phyloP scores from a whole-genome alignment of 352 stramenopile species.

The Phytophthora sp. region DNA sequence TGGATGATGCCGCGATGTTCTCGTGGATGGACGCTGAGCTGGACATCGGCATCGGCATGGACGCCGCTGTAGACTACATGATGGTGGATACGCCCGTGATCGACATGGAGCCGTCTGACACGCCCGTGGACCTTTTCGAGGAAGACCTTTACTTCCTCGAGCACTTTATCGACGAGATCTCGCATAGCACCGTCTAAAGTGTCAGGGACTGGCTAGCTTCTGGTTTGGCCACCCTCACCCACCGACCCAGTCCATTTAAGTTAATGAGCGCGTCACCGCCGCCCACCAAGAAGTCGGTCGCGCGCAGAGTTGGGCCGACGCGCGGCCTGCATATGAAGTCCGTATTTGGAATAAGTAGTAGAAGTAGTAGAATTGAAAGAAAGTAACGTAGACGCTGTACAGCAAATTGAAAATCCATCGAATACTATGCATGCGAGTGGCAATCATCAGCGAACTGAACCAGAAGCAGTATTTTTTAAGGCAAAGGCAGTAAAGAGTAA shows the following conservation, averaged over 20 bases:
- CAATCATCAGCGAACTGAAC: neutral
- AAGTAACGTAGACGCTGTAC: conserved; percentile 39
- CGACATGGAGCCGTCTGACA: conserved; percentile 77
- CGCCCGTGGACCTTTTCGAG: conserved; percentile 77
- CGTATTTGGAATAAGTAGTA: conserved; percentile 47
- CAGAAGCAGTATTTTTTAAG: conserved; percentile 34
- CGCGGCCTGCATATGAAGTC: conserved; percentile 35
- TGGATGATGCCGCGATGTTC: conserved; percentile 46
- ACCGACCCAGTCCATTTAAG: conserved; percentile 27
- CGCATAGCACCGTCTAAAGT: conserved; percentile 45
- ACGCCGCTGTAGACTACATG: conserved; percentile 80
- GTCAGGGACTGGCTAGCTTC: neutral
- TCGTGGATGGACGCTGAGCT: conserved; percentile 81
- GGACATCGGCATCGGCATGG: conserved; percentile 69
- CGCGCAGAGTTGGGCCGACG: neutral
- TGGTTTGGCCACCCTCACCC: neutral
- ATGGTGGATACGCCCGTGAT: conserved; percentile 73
- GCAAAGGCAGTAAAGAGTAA: conserved; percentile 13
- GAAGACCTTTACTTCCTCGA: conserved; percentile 84
- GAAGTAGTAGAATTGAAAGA: conserved; percentile 30
- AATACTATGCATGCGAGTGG: conserved; percentile 26
- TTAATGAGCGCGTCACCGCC: conserved; percentile 26
- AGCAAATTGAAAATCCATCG: conserved; percentile 38
- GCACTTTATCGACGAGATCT: conserved; percentile 84
- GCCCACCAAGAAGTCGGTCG: conserved; percentile 3